Evolutionary conservation across 805 yeast species (phyloP), one percentile per base, ranked within the genome.

Genomic region (Sporopachydermia lactativora): DNA sequence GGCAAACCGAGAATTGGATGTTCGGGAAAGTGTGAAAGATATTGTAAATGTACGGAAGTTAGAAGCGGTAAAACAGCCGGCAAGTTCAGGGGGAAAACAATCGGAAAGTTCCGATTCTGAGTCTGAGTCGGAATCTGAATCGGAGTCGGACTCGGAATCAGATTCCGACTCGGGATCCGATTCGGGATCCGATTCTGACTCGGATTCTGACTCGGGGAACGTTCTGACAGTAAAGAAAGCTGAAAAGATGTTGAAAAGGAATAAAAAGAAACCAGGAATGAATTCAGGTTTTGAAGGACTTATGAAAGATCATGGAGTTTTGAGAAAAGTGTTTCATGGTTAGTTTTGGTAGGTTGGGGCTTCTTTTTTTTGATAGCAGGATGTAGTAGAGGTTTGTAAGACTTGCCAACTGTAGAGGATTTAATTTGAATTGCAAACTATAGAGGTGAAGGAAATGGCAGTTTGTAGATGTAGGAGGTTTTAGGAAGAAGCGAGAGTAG

Each of bases 291-390:
- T 47, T 17, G 31, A 24, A n/a, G 43, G 43, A 16, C 39, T 47
- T 4, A 35, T 47, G 34, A 43, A 41, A 31, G 48, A 47, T 24
- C 31, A 53, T 4, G 64, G 66, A 35, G 16, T 17, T 19, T 17
- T 36, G 42, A 15, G 39, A 38, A 40, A 17, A 17, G 19, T 15
- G 16, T 38, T 14, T 19, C 15, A 34, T 6, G 16, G 4, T 5
- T 8, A n/a, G 16, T 6, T 28, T 4, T 24, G 5, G 4, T 6
- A 5, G 13, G 19, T 4, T 4, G 5, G 39, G 6, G 5, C 8
- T 11, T 18, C 16, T 17, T 17, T 13, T 37, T 37, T 4, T 37
- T 17, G 35, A 6, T 11, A 19, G 15, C 11, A n/a, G n/a, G n/a
- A n/a, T n/a, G n/a, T n/a, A n/a, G n/a, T n/a, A n/a, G n/a, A n/a